phyloP scores from a whole-genome alignment of 2,329 filamentous ascomycete genomes.

The Penicillium nordicum region DNA sequence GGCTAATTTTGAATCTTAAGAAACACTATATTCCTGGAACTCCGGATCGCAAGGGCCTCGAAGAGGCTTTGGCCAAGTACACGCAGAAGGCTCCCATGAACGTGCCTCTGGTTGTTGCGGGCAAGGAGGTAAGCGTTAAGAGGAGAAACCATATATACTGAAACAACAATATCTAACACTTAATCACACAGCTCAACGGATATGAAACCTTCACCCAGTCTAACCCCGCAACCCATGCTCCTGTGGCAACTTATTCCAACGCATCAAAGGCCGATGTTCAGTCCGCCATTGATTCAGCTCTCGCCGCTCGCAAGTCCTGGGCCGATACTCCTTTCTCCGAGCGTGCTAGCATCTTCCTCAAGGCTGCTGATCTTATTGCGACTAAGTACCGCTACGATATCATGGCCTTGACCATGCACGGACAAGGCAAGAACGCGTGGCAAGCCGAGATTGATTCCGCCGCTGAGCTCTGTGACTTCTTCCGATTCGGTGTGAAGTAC shows the following conservation, averaged over 20 bases:
- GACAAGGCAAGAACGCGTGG: conserved; percentile 97
- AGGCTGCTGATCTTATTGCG: conserved; percentile 86
- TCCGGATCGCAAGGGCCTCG: conserved; percentile 70
- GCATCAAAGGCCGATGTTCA: conserved; percentile 73
- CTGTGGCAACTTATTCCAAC: conserved; percentile 79
- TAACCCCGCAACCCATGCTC: conserved; percentile 78
- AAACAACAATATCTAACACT: background rate
- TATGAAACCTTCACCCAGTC: conserved; percentile 56
- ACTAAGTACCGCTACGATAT: conserved; percentile 95
- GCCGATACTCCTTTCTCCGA: conserved; percentile 83
- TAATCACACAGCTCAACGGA: conserved; percentile 28
- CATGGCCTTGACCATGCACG: conserved; percentile 93
- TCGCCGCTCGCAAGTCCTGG: conserved; percentile 84
- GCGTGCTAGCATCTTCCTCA: conserved; percentile 88
- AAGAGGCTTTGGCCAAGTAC: conserved; percentile 67
- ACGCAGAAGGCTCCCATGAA: conserved; percentile 68
- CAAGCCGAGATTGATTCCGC: conserved; percentile 98
- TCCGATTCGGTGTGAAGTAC: conserved; percentile 88
- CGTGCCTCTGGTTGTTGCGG: conserved; percentile 78
- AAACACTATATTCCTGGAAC: conserved; percentile 87
- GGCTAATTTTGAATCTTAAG: conserved; percentile 45
- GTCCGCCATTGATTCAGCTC: conserved; percentile 75
- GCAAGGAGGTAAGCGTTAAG: conserved; percentile 63
- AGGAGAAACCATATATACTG: background rate
- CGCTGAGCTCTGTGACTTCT: conserved; percentile 86